Percentiles rank a stretch among this genome's conserved stretches.
Evolutionary conservation across 495 filamentous ascomycete genomes (phyloP).

Genomic region (Cryomyces antarcticus): DNA sequence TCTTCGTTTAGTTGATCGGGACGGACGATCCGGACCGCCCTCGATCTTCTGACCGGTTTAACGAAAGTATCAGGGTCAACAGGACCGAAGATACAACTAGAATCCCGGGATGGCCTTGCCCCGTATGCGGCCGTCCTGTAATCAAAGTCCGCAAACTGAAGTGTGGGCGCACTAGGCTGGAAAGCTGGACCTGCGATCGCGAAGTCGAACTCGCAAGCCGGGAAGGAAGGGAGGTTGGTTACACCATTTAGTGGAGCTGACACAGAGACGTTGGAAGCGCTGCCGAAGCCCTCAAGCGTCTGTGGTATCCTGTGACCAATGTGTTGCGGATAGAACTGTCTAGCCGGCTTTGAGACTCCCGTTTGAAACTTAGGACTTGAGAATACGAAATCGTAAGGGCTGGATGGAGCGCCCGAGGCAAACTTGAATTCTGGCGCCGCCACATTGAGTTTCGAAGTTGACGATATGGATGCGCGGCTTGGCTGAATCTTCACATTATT

Average conservation of each 20-base stretch:
- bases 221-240: background rate
- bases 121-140: too few species aligned
- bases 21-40: slow-evolving; percentile 61
- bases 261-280: slow-evolving; percentile 42
- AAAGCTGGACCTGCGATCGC: background rate
- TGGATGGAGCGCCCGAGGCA: slow-evolving; percentile 32
- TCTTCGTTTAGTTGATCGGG: slow-evolving; percentile 29
- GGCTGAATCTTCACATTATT: background rate
- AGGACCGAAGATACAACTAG: background rate
- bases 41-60: slow-evolving; percentile 47
- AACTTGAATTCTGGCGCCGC: slow-evolving; percentile 74
- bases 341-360: too few species aligned
- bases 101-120: background rate
- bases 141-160: background rate
- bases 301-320: too few species aligned
- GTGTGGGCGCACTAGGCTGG: background rate
- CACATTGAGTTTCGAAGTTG: slow-evolving; percentile 55
- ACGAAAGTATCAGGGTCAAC: slow-evolving; percentile 13
- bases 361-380: too few species aligned
- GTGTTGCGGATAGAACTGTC: too few species aligned
- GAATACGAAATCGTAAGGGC: too few species aligned
- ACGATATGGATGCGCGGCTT: background rate
- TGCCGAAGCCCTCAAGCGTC: slow-evolving; percentile 1
- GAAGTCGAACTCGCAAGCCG: background rate
- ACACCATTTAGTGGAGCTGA: slow-evolving; percentile 43